These are phyloP conservation scores for Blastobotrys parvus DNA, from an alignment of 805 yeast genomes.

Conservation along the genomic window DNA sequence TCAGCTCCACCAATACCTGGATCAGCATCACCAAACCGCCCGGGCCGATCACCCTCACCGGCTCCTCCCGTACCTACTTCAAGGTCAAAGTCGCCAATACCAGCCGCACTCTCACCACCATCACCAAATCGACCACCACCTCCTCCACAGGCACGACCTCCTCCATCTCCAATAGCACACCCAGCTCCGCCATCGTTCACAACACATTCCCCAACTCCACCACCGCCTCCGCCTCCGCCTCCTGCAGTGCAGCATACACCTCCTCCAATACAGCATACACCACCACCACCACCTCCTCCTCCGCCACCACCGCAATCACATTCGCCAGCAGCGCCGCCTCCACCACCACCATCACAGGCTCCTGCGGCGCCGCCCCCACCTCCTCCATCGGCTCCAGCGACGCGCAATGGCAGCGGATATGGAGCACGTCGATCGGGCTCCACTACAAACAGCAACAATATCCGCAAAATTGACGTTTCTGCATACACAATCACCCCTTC, in stretches of 20 bases:
- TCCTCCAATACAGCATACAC: constrained; percentile 16
- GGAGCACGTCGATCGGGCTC: constrained; percentile 20
- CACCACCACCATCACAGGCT: constrained; percentile 22
- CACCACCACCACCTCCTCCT: constrained; percentile 20
- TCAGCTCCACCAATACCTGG: constrained; percentile 11
- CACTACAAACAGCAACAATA: constrained; percentile 21
- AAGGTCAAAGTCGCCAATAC: constrained; percentile 17
- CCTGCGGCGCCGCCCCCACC: constrained; percentile 21
- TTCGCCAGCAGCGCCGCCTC: constrained; percentile 20
- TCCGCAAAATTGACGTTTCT: constrained; percentile 56
- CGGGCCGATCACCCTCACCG: constrained; percentile 20
- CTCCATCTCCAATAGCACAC: constrained; percentile 12
- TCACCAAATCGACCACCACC: constrained; percentile 8
- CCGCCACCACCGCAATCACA: constrained; percentile 27
- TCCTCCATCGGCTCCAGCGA: constrained; percentile 13
- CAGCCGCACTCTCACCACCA: constrained; percentile 13
- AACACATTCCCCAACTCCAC: constrained; percentile 8
- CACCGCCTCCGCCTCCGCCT: constrained; percentile 11
- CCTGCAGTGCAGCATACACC: constrained; percentile 29
- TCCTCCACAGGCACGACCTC: constrained; percentile 10
- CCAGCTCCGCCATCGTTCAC: constrained; percentile 13
- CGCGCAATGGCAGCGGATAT: constrained; percentile 12
- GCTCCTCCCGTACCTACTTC: constrained; percentile 21
- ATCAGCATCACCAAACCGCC: constrained; percentile 10
- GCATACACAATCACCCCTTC: constrained; percentile 51